These are phyloP conservation scores for Podospora pseudoanserina DNA, from an alignment of 495 filamentous ascomycete genomes.

Conservation along the genomic window DNA sequence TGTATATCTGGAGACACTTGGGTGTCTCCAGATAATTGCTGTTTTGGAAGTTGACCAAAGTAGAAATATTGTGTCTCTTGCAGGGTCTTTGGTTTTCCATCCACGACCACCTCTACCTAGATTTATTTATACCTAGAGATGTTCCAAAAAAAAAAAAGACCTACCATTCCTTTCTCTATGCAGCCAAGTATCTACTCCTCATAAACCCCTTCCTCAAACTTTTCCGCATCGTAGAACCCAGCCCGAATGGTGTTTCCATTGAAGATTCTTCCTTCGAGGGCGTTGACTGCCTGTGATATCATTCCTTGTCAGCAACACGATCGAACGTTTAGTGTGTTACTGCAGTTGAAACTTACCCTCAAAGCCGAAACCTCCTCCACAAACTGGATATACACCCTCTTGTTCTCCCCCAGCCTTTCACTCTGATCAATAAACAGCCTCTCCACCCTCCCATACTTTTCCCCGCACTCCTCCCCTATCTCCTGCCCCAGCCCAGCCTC, in stretches of 20 bases:
- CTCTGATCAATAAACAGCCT: constrained; percentile 66
- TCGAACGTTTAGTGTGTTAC: background rate
- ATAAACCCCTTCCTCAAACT: constrained; percentile 73
- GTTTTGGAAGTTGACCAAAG: too few relatives aligned
- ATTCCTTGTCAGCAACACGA: background rate
- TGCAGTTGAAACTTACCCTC: constrained; percentile 54
- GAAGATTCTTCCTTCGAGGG: constrained; percentile 76
- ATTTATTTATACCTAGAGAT: too few relatives aligned
- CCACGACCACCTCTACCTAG: too few relatives aligned
- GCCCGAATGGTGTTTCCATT: constrained; percentile 79
- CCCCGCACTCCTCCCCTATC: constrained; percentile 87
- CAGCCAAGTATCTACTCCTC: constrained; percentile 14
- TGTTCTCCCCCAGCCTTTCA: constrained; percentile 21
- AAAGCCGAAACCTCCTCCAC: constrained; percentile 74
- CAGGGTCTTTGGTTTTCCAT: too few relatives aligned
- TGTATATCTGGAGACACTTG: too few relatives aligned
- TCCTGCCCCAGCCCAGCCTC: constrained; percentile 80
- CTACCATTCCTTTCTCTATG: constrained; percentile 5
- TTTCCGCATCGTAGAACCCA: constrained; percentile 73
- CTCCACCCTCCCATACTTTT: constrained; percentile 87
- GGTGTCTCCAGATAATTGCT: too few relatives aligned
- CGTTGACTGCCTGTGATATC: constrained; percentile 71
- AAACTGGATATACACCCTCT: constrained; percentile 86
- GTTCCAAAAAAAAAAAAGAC: too few relatives aligned
- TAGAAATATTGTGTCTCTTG: too few relatives aligned